Base-by-base conservation (phyloP, 2,329 filamentous ascomycete species). In the Exophiala sideris region DNA sequence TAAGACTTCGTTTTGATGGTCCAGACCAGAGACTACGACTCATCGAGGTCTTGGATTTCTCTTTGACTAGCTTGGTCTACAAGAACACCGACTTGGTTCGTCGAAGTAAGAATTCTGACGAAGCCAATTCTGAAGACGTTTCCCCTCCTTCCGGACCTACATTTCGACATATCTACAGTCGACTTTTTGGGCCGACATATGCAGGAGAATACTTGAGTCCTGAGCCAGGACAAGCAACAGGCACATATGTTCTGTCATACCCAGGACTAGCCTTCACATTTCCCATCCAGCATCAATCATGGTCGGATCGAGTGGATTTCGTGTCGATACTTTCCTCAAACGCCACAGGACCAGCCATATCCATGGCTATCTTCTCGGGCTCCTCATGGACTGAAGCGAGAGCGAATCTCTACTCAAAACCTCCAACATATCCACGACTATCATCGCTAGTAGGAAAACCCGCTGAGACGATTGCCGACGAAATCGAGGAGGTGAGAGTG, bases 251-350 rank as follows among this genome's bases (percentile, higher is more conserved):
- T 33, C 76, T 99, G 33, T 97, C 92, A 1, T 99, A 96, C 71
- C 91, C 92, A 1, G 94, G 94, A 0, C 85, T 99, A 29, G 90
- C 92, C 0, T 96, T 97, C 68, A 91, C 88, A 35, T 99, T 99
- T 62, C 85, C 89, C 0, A 76, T 97, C 29, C 80, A 85, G 46
- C 76, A 82, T 54, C 84, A 87, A 1, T 82, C 85, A 18, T 96
- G 90, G 78, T 89, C 88, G 1, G 79, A 83, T 49, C 73, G 76
- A 48, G 81, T 82, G 57, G 91, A 97, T 66, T 91, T 95, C 58
- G 91, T 96, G 29, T 87, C 89, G 0, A 74, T 96, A 35, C 79
- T 97, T 12, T 91, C 90, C 0, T 89, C 90, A 0, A 83, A 88
- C 0, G 84, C 86, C 14, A 88, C 87, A 50, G 83, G 87, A 45